A percentile compares a stretch with the other conserved stretches of the same genome.
These are phyloP conservation scores for cucumber (Cucumis sativus) DNA, from an alignment of 306 rosid genomes.

Conservation along the genomic window DNA sequence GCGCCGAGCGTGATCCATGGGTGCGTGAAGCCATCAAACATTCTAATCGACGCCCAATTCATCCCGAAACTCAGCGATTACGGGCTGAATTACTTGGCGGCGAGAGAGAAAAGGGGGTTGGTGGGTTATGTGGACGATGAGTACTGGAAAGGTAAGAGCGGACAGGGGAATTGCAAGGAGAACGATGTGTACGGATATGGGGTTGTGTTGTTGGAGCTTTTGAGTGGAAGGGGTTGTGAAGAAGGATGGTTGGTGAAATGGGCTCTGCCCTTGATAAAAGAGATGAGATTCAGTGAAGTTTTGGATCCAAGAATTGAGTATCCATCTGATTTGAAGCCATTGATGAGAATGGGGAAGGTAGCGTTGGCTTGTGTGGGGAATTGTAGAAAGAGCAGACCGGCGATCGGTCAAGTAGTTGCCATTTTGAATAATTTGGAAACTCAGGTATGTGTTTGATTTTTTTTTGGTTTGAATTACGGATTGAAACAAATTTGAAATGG, in stretches of 20 bases:
- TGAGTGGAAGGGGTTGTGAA: slow-evolving; percentile 68
- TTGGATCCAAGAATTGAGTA: slow-evolving; percentile 47
- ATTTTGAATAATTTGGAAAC: slow-evolving; percentile 57
- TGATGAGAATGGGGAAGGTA: slow-evolving; percentile 68
- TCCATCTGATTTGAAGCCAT: slow-evolving; percentile 32
- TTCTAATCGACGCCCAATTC: slow-evolving; percentile 44
- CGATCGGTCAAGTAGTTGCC: slow-evolving; percentile 47
- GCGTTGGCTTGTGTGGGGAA: slow-evolving; percentile 78
- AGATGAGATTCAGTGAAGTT: slow-evolving; percentile 34
- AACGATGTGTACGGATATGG: slow-evolving; percentile 85
- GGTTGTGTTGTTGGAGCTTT: slow-evolving; percentile 58
- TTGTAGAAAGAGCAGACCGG: slow-evolving; percentile 66
- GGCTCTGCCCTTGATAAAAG: slow-evolving; percentile 79
- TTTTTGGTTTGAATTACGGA: neutral
- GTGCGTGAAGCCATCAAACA: slow-evolving; percentile 59
- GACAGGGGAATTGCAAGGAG: slow-evolving; percentile 40
- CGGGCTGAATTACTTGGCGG: slow-evolving; percentile 55
- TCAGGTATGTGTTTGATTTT: slow-evolving; percentile 19
- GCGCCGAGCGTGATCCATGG: slow-evolving; percentile 74
- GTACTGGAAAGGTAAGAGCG: slow-evolving; percentile 31
- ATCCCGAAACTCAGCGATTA: slow-evolving; percentile 49
- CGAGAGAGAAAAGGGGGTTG: slow-evolving; percentile 34
- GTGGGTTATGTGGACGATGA: slow-evolving; percentile 59
- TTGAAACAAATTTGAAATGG: neutral
- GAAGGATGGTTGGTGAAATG: slow-evolving; percentile 52